Percentiles rank a stretch among this genome's conserved stretches.
Evolutionary conservation across 106 monocot species (phyloP).

Genomic region (Iris macrosiphon): DNA sequence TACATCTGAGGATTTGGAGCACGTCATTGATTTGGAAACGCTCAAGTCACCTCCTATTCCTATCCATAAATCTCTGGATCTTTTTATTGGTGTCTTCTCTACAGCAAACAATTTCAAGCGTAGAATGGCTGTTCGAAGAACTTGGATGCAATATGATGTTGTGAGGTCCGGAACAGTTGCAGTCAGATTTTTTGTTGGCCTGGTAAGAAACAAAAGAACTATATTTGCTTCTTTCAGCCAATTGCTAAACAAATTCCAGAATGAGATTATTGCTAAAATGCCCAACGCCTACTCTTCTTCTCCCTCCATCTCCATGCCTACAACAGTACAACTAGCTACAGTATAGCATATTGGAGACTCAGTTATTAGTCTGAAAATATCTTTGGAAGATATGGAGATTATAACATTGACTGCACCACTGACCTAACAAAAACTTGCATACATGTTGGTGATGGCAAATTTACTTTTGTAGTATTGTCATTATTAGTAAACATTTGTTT

Average conservation of each 20-base stretch:
- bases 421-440: too few species aligned
- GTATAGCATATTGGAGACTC: too few species aligned
- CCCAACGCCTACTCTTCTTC: too few species aligned
- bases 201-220: slow-evolving; percentile 36
- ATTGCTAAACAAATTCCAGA: not conserved
- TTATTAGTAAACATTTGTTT: too few species aligned
- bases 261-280: not conserved
- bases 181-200: slow-evolving; percentile 84
- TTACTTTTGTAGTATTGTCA: too few species aligned
- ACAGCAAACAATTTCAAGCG: slow-evolving; percentile 87
- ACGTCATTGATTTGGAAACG: slow-evolving; percentile 41
- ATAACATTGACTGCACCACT: not conserved
- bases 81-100: slow-evolving; percentile 76
- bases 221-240: not conserved
- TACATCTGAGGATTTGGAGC: slow-evolving; percentile 72
- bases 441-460: too few species aligned
- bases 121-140: slow-evolving; percentile 80
- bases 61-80: slow-evolving; percentile 34
- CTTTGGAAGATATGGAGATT: not conserved
- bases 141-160: slow-evolving; percentile 86
- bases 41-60: slow-evolving; percentile 48
- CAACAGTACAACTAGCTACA: too few species aligned
- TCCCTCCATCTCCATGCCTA: too few species aligned
- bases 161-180: slow-evolving; percentile 49
- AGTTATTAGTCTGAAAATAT: too few species aligned